Percentiles rank a stretch among this genome's conserved stretches.
phyloP scores from a whole-genome alignment of 75 land plant species.

The Pinus tabuliformis region DNA sequence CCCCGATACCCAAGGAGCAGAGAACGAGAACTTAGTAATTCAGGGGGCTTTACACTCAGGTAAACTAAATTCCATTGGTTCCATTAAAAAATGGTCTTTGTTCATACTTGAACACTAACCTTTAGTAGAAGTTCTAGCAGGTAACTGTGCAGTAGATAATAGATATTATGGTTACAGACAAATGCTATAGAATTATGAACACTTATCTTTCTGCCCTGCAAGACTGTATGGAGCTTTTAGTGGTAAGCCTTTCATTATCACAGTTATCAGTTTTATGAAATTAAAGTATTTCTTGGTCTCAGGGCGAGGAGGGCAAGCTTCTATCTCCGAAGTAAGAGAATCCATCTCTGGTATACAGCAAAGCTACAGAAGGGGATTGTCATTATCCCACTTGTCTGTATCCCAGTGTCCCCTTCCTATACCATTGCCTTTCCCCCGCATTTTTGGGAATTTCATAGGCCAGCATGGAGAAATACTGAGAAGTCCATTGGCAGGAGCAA shows the following conservation, averaged over 20 bases:
- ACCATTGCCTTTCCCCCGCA: constrained; percentile 88
- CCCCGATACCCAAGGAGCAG: constrained; percentile 46
- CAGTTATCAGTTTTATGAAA: background rate
- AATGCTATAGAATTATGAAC: background rate
- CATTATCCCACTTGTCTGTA: constrained; percentile 57
- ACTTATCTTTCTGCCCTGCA: background rate
- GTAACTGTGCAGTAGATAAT: background rate
- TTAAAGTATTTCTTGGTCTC: constrained; percentile 1
- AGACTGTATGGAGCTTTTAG: background rate
- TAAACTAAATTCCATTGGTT: constrained; percentile 8
- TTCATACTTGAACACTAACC: background rate
- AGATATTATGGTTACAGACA: background rate
- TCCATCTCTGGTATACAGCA: constrained; percentile 28
- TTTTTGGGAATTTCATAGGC: constrained; percentile 59
- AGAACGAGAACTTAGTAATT: constrained; percentile 54
- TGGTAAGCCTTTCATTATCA: background rate
- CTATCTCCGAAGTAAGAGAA: constrained; percentile 43
- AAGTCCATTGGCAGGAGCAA: constrained; percentile 14
- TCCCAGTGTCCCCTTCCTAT: constrained; percentile 81
- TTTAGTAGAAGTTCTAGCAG: background rate
- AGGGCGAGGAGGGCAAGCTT: constrained; percentile 33
- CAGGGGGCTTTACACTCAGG: constrained; percentile 75
- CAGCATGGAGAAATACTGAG: constrained; percentile 55
- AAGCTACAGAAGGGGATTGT: constrained; percentile 17
- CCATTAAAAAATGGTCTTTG: background rate